Evolutionary conservation across 805 yeast genomes (phyloP), one percentile per base, ranked within the genome.

Genomic region (Danielia reshetovae): DNA sequence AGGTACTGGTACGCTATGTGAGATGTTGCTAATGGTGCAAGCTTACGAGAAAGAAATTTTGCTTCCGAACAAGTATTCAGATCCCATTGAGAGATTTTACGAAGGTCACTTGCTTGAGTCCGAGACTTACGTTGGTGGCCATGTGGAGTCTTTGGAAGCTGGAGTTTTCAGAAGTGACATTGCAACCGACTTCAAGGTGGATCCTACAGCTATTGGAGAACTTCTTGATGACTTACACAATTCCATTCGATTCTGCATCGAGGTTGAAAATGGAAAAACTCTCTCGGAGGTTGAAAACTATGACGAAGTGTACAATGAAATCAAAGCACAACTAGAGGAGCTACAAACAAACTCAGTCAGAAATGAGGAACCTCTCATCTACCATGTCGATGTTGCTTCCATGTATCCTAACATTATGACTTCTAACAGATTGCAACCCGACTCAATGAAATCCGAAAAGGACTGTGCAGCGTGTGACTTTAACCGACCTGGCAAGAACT

Each of bases 361-460:
- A 46, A 56, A 58, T 9, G 97, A 93, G 50, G 65, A 67, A 8
- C 99, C 99, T 0, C 66, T 85, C 30, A 93, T 93, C 43, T 93
- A 94, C 51, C 99, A 93, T 54, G 96, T 94, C 24, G 99, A 93
- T 67, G 99, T 93, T 32, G 97, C 99, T 1, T 93, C 98, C 1
- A 93, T 93, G 99, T 93, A 93, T 54, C 99, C 99, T 5, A 93
- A 93, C 54, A 93, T 93, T 56, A 93, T 93, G 97, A 87, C 96
- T 5, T 85, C 97, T 0, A 93, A 93, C 61, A 77, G 99, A 54
- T 69, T 93, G 34, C 99, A 93, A 57, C 99, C 99, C 0, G 99
- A 93, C 60, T 89, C 97, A 3, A 90, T 93, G 87, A 89, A 93
- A 46, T 67, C 82, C 0, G 97, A 90, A 52, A 85, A 85, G 48